phyloP scores from a whole-genome alignment of 2,329 filamentous ascomycete genomes.

The Fusarium austroafricanum region DNA sequence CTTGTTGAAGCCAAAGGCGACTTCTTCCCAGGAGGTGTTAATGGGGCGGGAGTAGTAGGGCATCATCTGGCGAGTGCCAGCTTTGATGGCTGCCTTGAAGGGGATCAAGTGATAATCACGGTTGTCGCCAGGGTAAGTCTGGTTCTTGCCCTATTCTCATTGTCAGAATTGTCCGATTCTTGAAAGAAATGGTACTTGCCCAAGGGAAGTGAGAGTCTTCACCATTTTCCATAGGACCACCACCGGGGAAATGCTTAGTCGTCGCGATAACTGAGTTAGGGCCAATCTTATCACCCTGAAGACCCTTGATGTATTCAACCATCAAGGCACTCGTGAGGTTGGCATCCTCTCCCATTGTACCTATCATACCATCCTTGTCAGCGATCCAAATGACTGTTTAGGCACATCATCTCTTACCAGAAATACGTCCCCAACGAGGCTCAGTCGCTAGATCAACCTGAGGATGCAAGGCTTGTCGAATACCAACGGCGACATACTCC shows the following conservation, averaged over 20 bases:
- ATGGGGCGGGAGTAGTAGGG: constrained; percentile 63
- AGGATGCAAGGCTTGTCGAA: constrained; percentile 61
- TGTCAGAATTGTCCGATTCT: constrained; percentile 39
- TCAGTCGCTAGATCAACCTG: constrained; percentile 64
- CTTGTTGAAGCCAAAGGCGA: constrained; percentile 64
- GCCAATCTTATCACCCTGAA: constrained; percentile 59
- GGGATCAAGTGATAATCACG: constrained; percentile 62
- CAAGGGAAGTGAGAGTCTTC: constrained; percentile 64
- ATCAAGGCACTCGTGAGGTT: constrained; percentile 53
- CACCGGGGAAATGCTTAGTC: constrained; percentile 66
- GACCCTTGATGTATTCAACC: constrained; percentile 60
- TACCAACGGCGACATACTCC: constrained; percentile 57
- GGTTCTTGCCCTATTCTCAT: constrained; percentile 59
- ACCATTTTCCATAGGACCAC: constrained; percentile 60
- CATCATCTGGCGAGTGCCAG: constrained; percentile 64
- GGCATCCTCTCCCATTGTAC: constrained; percentile 63
- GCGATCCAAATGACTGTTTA: no score
- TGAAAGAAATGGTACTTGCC: background rate
- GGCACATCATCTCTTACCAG: no score
- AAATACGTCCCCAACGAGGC: constrained; percentile 57
- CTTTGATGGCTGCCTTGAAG: constrained; percentile 62
- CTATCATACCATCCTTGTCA: constrained; percentile 48
- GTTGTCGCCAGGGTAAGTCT: constrained; percentile 61
- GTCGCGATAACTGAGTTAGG: constrained; percentile 58
- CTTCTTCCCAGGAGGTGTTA: constrained; percentile 58